Base-by-base conservation (phyloP, 2,329 filamentous ascomycete genomes). In the Diaporthe citri region DNA sequence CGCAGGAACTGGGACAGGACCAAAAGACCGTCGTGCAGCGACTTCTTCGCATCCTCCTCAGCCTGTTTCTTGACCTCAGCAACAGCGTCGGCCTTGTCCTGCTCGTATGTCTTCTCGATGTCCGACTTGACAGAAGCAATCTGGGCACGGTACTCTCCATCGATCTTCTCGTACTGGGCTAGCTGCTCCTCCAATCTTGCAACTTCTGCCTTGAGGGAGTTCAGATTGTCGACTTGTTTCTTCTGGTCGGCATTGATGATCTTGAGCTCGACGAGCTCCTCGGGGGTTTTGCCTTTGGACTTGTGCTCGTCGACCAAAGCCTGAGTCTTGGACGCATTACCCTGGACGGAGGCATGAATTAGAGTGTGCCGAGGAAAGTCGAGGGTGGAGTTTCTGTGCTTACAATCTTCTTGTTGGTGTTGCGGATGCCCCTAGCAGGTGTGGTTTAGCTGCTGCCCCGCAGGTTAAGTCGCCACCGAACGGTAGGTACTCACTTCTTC, bases 391-490 rank as follows among this genome's bases (percentile, higher is more conserved):
- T 83, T 51, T 41, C 56, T 46, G 7, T 73, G 87, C 94, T 87
- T 86, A 97, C 95, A 81, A 98, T 92, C 87, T 98, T 98, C 90
- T 98, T 98, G 88, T 92, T 94, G 81, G 97, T 87, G 84, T 97
- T 97, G 82, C 96, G 95, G 80, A 98, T 94, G 84, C 91, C 95
- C 89, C 95, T 98, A 79, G 34, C 17, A 13, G 77, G 34, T 43
- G 39, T 25, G 22, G 15, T 15, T 60, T 31, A 74, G 59, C 31
- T 28, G n/a, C 22, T 55, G n/a, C 15, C 64, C 34, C 34, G 34
- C 48, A 55, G 2, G 25, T 4, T 1, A 6, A 43, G 48, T 72
- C 41, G 39, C 57, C 2, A 43, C 56, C 46, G 41, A 76, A 28
- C 64, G 48, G 55, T 13, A 10, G 43, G 46, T 22, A 82, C 92